These are phyloP conservation scores for Cornus controversa DNA, from an alignment of 148 eudicot genomes.

Conservation along the genomic window DNA sequence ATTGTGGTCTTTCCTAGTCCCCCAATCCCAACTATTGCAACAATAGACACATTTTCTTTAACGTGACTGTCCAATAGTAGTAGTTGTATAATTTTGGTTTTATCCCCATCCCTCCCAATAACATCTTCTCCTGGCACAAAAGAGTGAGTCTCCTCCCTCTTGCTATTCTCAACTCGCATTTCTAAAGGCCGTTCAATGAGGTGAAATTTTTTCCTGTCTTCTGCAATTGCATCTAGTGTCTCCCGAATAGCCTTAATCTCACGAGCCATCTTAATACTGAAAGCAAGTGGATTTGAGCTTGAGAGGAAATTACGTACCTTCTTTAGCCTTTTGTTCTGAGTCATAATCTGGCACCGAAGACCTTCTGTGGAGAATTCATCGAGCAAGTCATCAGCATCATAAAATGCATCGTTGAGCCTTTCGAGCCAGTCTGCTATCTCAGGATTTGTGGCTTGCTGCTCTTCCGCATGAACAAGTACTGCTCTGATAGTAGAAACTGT, in stretches of 20 bases:
- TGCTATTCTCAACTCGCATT: not conserved
- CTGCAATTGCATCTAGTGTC: not conserved
- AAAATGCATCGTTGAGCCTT: slow-evolving; percentile 18
- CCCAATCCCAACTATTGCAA: slow-evolving; percentile 12
- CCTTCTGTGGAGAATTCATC: slow-evolving; percentile 8
- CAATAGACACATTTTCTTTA: not conserved
- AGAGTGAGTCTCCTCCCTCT: slow-evolving; percentile 2
- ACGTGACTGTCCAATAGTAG: not conserved
- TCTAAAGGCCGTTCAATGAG: not conserved
- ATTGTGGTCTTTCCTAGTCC: slow-evolving; percentile 17
- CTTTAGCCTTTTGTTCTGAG: not conserved
- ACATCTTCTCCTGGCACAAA: not conserved
- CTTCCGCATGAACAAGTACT: slow-evolving; percentile 16
- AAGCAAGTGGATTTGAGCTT: not conserved
- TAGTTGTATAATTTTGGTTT: not conserved
- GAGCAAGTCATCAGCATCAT: slow-evolving; percentile 23
- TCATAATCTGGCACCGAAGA: not conserved
- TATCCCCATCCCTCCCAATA: slow-evolving; percentile 19
- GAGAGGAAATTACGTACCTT: slow-evolving; percentile 19
- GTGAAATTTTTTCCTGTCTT: not conserved
- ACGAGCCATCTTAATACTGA: not conserved
- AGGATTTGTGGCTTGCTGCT: not conserved
- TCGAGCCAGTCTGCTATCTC: slow-evolving; percentile 2
- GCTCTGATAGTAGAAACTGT: slow-evolving; percentile 15
- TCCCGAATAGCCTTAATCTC: not conserved